Evolutionary conservation across 495 filamentous ascomycete species (phyloP).

Genomic region (Xanthoparmelia taractica): DNA sequence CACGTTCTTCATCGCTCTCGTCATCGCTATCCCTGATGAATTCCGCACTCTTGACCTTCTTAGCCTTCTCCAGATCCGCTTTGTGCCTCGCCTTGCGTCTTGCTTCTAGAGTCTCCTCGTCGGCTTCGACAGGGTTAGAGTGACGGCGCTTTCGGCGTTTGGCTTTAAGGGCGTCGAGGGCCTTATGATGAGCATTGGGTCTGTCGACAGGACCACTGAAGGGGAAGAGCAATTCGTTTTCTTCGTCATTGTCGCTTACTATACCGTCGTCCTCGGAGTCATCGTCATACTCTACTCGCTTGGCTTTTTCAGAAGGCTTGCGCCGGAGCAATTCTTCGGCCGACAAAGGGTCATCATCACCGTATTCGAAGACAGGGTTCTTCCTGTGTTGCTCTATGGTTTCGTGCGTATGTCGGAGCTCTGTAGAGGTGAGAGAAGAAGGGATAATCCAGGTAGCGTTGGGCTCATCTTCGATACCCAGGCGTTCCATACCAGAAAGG

Average conservation of each 20-base stretch:
- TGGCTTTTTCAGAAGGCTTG: conserved; percentile 45
- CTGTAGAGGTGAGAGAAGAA: conserved; percentile 49
- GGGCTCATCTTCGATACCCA: conserved; percentile 60
- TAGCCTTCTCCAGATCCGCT: conserved; percentile 54
- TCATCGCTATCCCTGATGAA: conserved; percentile 76
- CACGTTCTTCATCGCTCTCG: conserved; percentile 61
- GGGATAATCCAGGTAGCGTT: conserved; percentile 78
- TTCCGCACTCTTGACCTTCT: conserved; percentile 74
- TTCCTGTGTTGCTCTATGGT: conserved; percentile 65
- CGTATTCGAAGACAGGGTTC: conserved; percentile 63
- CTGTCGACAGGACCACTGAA: conserved; percentile 53
- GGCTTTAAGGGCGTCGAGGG: conserved; percentile 44
- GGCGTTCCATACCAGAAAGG: conserved; percentile 60
- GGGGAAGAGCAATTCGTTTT: conserved; percentile 64
- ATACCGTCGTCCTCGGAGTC: conserved; percentile 53
- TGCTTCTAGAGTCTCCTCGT: conserved; percentile 45
- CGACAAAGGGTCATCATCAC: conserved; percentile 47
- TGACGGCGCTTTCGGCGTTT: conserved; percentile 42
- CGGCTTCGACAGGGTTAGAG: conserved; percentile 35
- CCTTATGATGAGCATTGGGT: conserved; percentile 39
- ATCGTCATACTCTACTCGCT: conserved; percentile 38
- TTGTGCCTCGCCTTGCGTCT: conserved; percentile 47
- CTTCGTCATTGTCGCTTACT: conserved; percentile 38
- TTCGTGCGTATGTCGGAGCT: conserved; percentile 53
- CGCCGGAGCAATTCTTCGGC: conserved; percentile 63